Percentiles rank a stretch among this genome's conserved stretches.
Conservation (phyloP, 1,139 yeast species). For the Suhomyces choctaworum region DNA sequence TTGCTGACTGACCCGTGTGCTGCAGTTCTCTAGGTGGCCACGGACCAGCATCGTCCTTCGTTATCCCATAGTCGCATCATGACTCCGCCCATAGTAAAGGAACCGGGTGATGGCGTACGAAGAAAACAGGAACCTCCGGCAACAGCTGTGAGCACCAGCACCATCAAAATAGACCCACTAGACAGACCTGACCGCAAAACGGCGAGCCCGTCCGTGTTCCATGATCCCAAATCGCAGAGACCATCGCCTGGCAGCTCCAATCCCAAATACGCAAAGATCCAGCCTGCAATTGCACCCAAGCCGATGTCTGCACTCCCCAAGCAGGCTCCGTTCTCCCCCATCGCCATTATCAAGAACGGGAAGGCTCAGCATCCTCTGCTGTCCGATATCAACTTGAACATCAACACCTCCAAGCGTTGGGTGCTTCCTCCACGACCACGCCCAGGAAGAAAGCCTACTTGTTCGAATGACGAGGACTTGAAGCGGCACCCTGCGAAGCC, state of each 20-base stretch:
- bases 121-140: neutral
- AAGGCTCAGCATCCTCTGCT: constrained; percentile 16
- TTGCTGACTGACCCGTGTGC: too few species aligned
- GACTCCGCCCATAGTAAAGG: too few species aligned
- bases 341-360: constrained; percentile 14
- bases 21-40: neutral
- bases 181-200: neutral
- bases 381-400: constrained; percentile 25
- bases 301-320: constrained; percentile 35
- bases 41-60: too few species aligned
- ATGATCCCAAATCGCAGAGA: constrained; percentile 2
- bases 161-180: neutral
- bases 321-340: constrained; percentile 21
- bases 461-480: constrained; percentile 14
- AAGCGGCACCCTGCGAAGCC: constrained; percentile 6
- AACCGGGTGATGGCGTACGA: neutral
- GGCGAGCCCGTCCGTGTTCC: neutral
- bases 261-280: constrained; percentile 38
- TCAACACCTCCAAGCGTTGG: constrained; percentile 60
- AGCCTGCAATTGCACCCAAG: constrained; percentile 44
- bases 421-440: constrained; percentile 66
- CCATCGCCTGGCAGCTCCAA: constrained; percentile 1
- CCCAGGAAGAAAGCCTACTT: constrained; percentile 54
- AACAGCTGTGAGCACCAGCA: neutral
- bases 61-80: too few species aligned